These are phyloP conservation scores for Schizosaccharomyces japonicus DNA, from an alignment of 805 yeast species.

Conservation along the genomic window DNA sequence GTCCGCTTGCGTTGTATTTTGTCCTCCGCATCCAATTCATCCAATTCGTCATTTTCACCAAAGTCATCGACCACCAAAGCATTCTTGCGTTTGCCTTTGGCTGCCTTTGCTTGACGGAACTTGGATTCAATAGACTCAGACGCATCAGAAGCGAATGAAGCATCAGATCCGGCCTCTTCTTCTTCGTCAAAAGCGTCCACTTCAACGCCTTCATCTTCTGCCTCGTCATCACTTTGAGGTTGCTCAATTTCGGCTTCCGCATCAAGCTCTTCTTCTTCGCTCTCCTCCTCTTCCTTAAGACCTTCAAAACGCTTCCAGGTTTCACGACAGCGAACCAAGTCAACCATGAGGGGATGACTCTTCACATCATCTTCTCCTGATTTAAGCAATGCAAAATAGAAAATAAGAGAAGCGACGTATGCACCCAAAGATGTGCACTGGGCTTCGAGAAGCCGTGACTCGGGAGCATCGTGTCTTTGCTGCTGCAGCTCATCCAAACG, in stretches of 20 bases:
- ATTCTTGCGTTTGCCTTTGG: constrained; percentile 17
- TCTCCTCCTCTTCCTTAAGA: background rate
- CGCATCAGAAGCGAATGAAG: constrained; percentile 24
- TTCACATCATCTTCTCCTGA: constrained; percentile 3
- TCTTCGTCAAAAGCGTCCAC: constrained; percentile 11
- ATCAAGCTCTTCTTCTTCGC: background rate
- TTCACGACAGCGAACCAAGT: background rate
- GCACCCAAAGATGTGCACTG: background rate
- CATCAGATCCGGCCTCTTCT: constrained; percentile 9
- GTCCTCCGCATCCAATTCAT: constrained; percentile 68
- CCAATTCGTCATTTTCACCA: constrained; percentile 41
- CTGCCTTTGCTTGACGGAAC: constrained; percentile 19
- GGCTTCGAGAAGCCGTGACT: background rate
- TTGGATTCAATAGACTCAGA: constrained; percentile 29
- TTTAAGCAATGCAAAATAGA: constrained; percentile 1
- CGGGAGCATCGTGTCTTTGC: background rate
- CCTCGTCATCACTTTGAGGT: constrained; percentile 10
- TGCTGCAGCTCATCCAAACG: background rate
- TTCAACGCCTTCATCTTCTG: constrained; percentile 12
- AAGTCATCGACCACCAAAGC: constrained; percentile 24
- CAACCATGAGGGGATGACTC: constrained; percentile 4
- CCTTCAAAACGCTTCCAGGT: background rate
- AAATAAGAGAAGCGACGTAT: background rate
- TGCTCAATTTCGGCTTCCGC: background rate
- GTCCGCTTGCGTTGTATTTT: constrained; percentile 58